A percentile compares a stretch with the other conserved stretches of the same genome.
Conservation (phyloP, 164 flowering plant species). For the Chimonanthus praecox region DNA sequence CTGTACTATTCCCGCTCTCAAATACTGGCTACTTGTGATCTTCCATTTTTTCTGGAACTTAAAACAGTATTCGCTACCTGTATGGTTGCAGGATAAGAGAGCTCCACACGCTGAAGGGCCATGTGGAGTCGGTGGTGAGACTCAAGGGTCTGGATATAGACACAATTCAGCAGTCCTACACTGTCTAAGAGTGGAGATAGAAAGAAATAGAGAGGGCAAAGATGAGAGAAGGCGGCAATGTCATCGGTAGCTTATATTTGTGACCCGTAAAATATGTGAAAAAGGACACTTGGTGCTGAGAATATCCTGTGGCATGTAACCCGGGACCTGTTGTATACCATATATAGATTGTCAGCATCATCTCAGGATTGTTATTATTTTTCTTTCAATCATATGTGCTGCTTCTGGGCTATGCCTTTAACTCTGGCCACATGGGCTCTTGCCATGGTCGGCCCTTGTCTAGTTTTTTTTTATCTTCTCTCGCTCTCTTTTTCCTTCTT, state of each 20-base stretch:
- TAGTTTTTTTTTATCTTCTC: background rate
- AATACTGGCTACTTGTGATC: background rate
- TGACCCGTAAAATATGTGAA: background rate
- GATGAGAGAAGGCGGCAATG: background rate
- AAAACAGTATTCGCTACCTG: background rate
- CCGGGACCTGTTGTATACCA: background rate
- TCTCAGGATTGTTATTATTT: background rate
- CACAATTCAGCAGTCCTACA: slow-evolving; percentile 76
- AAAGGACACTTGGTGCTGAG: background rate
- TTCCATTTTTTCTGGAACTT: background rate
- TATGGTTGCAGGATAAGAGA: slow-evolving; percentile 63
- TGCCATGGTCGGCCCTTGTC: too few relatives aligned
- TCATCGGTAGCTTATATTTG: background rate
- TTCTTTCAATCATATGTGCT: too few relatives aligned
- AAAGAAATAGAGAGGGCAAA: background rate
- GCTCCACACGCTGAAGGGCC: slow-evolving; percentile 73
- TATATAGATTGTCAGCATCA: background rate
- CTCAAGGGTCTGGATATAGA: slow-evolving; percentile 82
- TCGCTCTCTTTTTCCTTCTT: background rate
- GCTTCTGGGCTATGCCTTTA: background rate
- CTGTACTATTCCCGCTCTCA: background rate
- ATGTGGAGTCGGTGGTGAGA: slow-evolving; percentile 80
- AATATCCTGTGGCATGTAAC: background rate
- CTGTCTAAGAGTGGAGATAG: background rate
- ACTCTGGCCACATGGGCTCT: background rate